A percentile compares a stretch with the other conserved stretches of the same genome.
These are phyloP conservation scores for Artemisia annua DNA, from an alignment of 129 eudicot genomes.

Conservation along the genomic window DNA sequence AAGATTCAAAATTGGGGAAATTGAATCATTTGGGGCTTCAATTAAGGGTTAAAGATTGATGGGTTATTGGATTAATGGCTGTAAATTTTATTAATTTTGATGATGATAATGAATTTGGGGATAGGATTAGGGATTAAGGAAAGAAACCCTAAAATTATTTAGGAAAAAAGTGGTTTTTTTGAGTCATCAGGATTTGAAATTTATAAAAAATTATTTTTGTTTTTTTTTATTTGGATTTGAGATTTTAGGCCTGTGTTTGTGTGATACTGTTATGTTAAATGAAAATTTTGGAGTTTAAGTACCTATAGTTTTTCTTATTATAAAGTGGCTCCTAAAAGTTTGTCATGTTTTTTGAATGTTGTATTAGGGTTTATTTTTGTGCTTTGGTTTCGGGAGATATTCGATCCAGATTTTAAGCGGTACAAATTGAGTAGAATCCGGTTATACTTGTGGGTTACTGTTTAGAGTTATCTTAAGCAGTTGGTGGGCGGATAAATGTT, in stretches of 20 bases:
- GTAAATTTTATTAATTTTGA: conserved; percentile 5
- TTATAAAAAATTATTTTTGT: conserved; percentile 5
- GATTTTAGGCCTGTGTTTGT: no score
- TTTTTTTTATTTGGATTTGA: conserved; percentile 18
- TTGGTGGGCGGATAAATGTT: no score
- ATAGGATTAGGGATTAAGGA: conserved; percentile 16
- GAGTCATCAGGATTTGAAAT: conserved; percentile 23
- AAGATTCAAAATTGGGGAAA: conserved; percentile 13
- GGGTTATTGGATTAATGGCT: conserved; percentile 17
- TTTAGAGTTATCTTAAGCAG: no score
- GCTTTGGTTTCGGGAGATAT: no score
- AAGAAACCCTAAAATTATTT: conserved; percentile 38
- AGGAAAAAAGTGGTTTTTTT: conserved; percentile 32
- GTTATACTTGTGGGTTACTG: no score
- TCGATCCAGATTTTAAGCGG: no score
- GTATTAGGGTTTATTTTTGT: neutral
- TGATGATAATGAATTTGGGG: conserved; percentile 20
- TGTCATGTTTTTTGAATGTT: neutral
- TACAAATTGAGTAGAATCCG: no score
- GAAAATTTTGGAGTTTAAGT: conserved; percentile 1
- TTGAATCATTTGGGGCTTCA: conserved; percentile 19
- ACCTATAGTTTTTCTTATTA: neutral
- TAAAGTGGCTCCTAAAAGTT: neutral
- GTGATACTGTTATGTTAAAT: no score
- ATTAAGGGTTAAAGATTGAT: conserved; percentile 12